Base-by-base conservation (phyloP, 2,329 filamentous ascomycete genomes). In the Xylaria sp. region DNA sequence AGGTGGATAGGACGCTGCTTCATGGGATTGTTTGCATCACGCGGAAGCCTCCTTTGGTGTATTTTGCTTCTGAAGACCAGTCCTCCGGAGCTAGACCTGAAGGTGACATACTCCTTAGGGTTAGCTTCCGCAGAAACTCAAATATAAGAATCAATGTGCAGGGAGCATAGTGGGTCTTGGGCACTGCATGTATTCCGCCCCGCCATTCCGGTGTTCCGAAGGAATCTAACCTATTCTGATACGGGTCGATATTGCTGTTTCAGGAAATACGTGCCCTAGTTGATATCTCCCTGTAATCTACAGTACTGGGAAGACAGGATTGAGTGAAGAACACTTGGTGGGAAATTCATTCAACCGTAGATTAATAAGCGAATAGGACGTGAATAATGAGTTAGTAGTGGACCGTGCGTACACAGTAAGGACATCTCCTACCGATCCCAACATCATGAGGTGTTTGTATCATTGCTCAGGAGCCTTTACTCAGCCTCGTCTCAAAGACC, bases 401-500 rank as follows among this genome's bases (percentile, higher is more conserved):
- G 23, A 4, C 48, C 23, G 48, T 49, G 48, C 48, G 6, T 13
- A 4, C 11, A 17, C 13, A 7, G 23, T 28, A 28, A 6, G 23
- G 48, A 20, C 23, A 26, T 28, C 23, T 49, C 13, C 28, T 11
- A 17, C 23, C 13, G 23, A 49, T 49, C 48, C 20, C 48, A 28
- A 13, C 20, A 23, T 49, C 23, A 49, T 26, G 10, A 13, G 9
- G 46, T 28, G 23, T 49, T 13, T 49, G 48, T 28, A 28, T 49
- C 28, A 26, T 49, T 28, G 48, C 48, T 49, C 48, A 49, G 48
- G 48, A 49, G 48, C 48, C 23, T 49, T 49, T 38, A 48, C 46
- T 26, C 23, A 49, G 48, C 48, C 48, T 49, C 28, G 48, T 26
- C 48, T 49, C 6, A 1, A 28, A 15, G 48, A 28, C 48, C 48